Evolutionary conservation across 345 rosid genomes (phyloP).

Genomic region (Melastoma malabathricum): DNA sequence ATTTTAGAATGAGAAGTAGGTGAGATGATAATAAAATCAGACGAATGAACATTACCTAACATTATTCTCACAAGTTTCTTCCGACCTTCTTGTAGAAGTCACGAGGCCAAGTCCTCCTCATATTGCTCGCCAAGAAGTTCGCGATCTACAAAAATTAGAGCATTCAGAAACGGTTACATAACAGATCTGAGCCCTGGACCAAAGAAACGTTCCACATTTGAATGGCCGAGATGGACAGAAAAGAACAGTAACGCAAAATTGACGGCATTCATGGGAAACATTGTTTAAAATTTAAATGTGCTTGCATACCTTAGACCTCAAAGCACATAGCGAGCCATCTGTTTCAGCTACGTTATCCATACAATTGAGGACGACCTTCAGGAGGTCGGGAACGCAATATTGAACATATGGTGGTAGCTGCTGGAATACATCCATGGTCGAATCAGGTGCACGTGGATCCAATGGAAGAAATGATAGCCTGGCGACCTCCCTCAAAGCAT

Average conservation of each 20-base stretch:
- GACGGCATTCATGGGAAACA: neutral
- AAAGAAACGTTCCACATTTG: neutral
- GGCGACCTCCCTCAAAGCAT: slow-evolving; percentile 84
- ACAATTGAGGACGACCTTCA: slow-evolving; percentile 71
- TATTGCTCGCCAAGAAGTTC: slow-evolving; percentile 73
- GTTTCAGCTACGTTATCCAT: slow-evolving; percentile 76
- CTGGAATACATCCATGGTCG: slow-evolving; percentile 36
- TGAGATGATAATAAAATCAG: too few species aligned
- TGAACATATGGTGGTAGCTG: slow-evolving; percentile 73
- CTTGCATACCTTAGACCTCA: slow-evolving; percentile 74
- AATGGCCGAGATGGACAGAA: too few species aligned
- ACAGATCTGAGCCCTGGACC: neutral
- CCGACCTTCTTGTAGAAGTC: slow-evolving; percentile 77
- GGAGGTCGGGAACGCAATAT: slow-evolving; percentile 76
- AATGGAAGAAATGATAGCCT: slow-evolving; percentile 80
- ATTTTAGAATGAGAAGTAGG: too few species aligned
- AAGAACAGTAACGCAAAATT: too few species aligned
- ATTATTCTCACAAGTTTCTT: slow-evolving; percentile 46
- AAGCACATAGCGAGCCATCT: slow-evolving; percentile 79
- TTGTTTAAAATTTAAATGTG: neutral
- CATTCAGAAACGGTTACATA: neutral
- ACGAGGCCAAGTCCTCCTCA: slow-evolving; percentile 77
- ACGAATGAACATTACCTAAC: neutral
- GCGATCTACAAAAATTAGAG: slow-evolving; percentile 49
- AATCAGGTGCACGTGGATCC: slow-evolving; percentile 70